Conservation (phyloP, 1,284 basidiomycete species). For the Moesziomyces aphidis region DNA sequence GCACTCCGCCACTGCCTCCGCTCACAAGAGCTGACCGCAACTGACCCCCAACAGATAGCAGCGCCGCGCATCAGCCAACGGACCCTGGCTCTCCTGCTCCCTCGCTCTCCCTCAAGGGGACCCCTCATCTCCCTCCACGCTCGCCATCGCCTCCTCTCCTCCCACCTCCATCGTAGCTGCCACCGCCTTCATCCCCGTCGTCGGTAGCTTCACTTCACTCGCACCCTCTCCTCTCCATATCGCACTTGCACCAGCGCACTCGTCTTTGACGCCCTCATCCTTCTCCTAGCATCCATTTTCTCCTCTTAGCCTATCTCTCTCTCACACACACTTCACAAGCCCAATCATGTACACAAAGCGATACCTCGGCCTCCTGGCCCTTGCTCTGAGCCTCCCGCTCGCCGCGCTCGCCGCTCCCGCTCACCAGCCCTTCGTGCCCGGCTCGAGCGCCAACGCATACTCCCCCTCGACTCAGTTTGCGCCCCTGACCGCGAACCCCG, state of each 20-base stretch:
- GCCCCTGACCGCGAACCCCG: conserved; percentile 49
- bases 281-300: neutral
- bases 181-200: conserved; percentile 8
- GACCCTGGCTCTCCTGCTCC: neutral
- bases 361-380: conserved; percentile 49
- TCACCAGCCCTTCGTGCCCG: conserved; percentile 52
- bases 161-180: conserved; percentile 20
- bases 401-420: conserved; percentile 47
- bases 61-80: neutral
- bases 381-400: conserved; percentile 47
- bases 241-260: neutral
- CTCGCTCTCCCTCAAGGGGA: conserved; percentile 4
- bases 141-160: conserved; percentile 6
- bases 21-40: too few species aligned
- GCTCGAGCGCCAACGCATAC: conserved; percentile 43
- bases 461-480: conserved; percentile 47
- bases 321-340: neutral
- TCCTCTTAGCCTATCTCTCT: neutral
- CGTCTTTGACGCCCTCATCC: neutral
- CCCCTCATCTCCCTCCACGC: neutral
- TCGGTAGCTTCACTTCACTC: conserved; percentile 7
- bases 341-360: conserved; percentile 43
- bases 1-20: too few species aligned
- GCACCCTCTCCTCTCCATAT: conserved; percentile 4
- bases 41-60: neutral